Percentiles rank a stretch among this genome's conserved stretches.
Conservation (phyloP, 352 stramenopile species). For the Pythium aquatile region DNA sequence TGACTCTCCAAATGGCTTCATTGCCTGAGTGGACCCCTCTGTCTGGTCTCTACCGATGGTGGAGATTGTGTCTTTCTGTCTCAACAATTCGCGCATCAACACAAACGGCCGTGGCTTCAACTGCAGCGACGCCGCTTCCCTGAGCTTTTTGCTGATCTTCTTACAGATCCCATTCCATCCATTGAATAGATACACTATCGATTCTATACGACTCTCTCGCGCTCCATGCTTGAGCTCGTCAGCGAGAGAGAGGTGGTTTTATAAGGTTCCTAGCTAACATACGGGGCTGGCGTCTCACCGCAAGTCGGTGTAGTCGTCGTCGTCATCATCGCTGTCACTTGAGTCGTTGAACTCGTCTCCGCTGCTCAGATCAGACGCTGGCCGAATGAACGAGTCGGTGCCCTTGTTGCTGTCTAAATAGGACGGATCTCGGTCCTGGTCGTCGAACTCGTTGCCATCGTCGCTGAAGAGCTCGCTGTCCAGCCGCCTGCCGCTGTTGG, state of each 20-base stretch:
- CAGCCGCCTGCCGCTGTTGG: constrained; percentile 2
- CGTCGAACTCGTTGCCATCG: constrained; percentile 20
- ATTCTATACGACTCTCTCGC: constrained; percentile 3
- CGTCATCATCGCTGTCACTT: constrained; percentile 16
- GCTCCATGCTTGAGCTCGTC: background rate
- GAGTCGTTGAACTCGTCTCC: constrained; percentile 21
- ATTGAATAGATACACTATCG: background rate
- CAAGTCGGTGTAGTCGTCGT: background rate
- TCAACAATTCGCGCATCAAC: background rate
- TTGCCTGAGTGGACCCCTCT: background rate
- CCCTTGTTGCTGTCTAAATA: constrained; percentile 1
- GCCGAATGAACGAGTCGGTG: background rate
- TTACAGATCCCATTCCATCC: background rate
- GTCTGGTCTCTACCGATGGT: background rate
- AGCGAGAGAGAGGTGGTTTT: background rate
- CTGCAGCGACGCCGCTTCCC: background rate
- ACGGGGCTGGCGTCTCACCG: background rate
- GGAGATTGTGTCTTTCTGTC: background rate
- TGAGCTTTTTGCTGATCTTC: background rate
- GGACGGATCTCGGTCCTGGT: background rate
- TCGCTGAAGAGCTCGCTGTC: constrained; percentile 25
- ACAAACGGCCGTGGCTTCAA: background rate
- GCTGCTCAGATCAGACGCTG: constrained; percentile 10
- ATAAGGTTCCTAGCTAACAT: background rate
- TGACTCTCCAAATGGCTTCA: constrained; percentile 2